These are phyloP conservation scores for Erodium trifolium DNA, from an alignment of 441 rosid species.

Conservation along the genomic window DNA sequence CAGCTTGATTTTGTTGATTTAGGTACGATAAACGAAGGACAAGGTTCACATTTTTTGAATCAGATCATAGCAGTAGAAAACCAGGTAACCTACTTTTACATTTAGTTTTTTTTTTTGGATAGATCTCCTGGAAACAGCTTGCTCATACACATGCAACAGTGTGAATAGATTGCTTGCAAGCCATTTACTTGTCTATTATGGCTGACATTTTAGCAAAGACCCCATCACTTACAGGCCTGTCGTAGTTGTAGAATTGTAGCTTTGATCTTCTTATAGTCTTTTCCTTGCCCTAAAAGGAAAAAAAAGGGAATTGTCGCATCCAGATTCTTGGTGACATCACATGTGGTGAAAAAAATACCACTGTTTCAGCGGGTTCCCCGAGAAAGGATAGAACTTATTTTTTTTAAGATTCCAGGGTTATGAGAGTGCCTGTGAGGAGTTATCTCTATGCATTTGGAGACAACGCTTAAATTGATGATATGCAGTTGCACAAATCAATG, in stretches of 20 bases:
- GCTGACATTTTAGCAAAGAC: neutral
- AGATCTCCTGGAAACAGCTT: constrained; percentile 7
- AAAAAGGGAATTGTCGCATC: neutral
- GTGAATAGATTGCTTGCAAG: constrained; percentile 5
- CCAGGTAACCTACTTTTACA: constrained; percentile 33
- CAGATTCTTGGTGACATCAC: neutral
- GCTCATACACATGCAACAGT: constrained; percentile 6
- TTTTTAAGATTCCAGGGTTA: neutral
- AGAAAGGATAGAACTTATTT: neutral
- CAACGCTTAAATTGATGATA: neutral
- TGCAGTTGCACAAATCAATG: neutral
- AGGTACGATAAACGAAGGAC: constrained; percentile 21
- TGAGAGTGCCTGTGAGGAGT: neutral
- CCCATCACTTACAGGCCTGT: neutral
- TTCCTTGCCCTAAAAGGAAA: neutral
- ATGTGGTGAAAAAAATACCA: neutral
- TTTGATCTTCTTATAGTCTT: neutral
- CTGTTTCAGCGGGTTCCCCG: neutral
- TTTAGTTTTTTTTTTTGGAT: constrained; percentile 10
- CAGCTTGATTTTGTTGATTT: constrained; percentile 15
- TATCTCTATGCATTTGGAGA: neutral
- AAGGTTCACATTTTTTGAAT: constrained; percentile 24
- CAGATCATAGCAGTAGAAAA: constrained; percentile 19
- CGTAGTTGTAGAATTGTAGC: neutral
- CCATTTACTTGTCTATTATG: neutral